Base-by-base conservation (phyloP, 2,329 filamentous ascomycete species). In the Scedosporium dehoogii region DNA sequence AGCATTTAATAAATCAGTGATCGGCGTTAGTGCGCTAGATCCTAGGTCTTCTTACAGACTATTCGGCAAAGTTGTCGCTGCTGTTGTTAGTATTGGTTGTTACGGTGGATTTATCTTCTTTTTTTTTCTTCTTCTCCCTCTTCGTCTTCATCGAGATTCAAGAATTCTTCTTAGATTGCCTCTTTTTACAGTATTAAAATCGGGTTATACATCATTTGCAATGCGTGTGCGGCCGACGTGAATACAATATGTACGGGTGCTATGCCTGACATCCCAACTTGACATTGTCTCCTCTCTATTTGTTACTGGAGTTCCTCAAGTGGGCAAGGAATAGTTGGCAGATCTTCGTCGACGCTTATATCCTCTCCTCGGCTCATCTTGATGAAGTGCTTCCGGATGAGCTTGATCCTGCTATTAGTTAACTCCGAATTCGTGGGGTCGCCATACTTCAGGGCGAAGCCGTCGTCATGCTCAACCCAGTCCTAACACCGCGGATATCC, bases 371-470 rank as follows among this genome's bases (percentile, higher is more conserved):
- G 66, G 64, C 73, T 75, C 73, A 77, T 75, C 23, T 71, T 71
- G 41, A 78, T 66, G 61, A 77, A 75, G 66, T 80, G 78, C 67
- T 78, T 71, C 29, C 76, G 68, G 27, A 79, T 74, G n/a, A 76
- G 71, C 64, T 72, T 68, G 33, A 78, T 78, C 62, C 75, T 71
- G 16, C 66, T 70, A 58, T 74, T 73, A 7, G 69, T 73, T 29
- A 72, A 67, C 1, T 67, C 70, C 23, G 76, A 72, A 64, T 79
- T 78, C 23, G 65, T 67, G 10, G 76, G 76, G 63, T 79, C 76
- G 46, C 71, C 72, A 66, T 79, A 81, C 56, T 79, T 76, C 65
- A 81, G 63, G 18, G 76, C 72, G 53, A 76, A 74, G 18, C 78
- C 76, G 65, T 81, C 79, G 41, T 65, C 70, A 63, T 81, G 78